A percentile compares a stretch with the other conserved stretches of the same genome.
Evolutionary conservation across 2,329 filamentous ascomycete genomes (phyloP).

Genomic region (Apiospora phragmitis): DNA sequence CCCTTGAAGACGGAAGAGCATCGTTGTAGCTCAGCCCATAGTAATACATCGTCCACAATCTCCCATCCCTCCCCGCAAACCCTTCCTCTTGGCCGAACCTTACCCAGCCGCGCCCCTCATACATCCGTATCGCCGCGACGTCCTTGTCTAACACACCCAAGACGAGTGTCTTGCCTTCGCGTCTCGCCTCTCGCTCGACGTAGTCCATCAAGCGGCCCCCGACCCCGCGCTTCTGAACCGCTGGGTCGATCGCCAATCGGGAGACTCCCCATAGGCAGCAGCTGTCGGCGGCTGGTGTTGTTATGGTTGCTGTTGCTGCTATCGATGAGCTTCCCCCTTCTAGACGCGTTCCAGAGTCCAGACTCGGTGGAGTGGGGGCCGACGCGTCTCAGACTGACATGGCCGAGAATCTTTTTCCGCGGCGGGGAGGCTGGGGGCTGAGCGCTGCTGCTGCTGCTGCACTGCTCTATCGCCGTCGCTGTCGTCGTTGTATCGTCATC

Average conservation of each 20-base stretch:
- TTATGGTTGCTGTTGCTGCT: background rate
- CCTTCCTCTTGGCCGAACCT: background rate
- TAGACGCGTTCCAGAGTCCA: background rate
- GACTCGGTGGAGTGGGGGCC: background rate
- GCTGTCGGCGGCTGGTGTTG: background rate
- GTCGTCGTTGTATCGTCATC: background rate
- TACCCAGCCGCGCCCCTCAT: slow-evolving; percentile 9
- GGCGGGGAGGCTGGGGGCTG: background rate
- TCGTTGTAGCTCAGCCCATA: background rate
- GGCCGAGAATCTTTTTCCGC: background rate
- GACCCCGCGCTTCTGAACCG: background rate
- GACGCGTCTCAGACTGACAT: slow-evolving; percentile 3
- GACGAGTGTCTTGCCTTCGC: background rate
- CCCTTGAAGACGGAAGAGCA: background rate
- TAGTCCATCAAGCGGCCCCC: background rate
- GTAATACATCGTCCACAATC: background rate
- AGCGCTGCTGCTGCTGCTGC: background rate
- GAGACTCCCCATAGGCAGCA: background rate
- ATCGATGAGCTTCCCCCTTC: background rate
- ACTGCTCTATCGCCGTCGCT: background rate
- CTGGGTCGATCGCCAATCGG: slow-evolving; percentile 3
- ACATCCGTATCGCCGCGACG: background rate
- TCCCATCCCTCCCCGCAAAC: background rate
- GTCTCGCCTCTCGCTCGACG: background rate
- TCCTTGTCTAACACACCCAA: slow-evolving; percentile 10